A percentile compares a stretch with the other conserved stretches of the same genome.
Conservation (phyloP, 2,329 filamentous ascomycete species). For the Xylaria polymorpha region DNA sequence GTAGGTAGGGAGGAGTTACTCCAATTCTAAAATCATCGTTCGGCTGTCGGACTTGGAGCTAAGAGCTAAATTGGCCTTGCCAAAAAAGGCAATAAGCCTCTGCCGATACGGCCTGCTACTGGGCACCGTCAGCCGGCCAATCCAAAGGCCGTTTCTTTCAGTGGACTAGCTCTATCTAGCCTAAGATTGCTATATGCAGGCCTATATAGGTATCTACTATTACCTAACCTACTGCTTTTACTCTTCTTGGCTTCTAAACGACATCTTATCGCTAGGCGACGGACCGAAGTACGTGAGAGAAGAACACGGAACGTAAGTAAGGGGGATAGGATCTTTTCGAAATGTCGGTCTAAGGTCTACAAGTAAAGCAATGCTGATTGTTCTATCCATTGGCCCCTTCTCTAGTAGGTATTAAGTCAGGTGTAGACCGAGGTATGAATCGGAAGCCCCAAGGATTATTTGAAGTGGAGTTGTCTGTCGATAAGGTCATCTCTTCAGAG, state of each 20-base stretch:
- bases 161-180: too few relatives aligned
- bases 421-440: conserved; percentile 12
- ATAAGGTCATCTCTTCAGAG: background rate
- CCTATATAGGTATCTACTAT: too few relatives aligned
- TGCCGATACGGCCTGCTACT: background rate
- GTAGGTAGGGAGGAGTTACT: background rate
- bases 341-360: background rate
- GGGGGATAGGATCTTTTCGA: background rate
- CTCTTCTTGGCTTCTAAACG: background rate
- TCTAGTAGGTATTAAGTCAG: conserved; percentile 4
- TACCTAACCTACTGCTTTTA: too few relatives aligned
- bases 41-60: background rate
- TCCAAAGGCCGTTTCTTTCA: background rate
- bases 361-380: conserved; percentile 4
- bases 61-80: conserved; percentile 7
- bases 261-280: background rate
- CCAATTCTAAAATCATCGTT: background rate
- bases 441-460: background rate
- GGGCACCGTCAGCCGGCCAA: background rate
- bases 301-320: background rate
- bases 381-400: conserved; percentile 11
- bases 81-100: conserved; percentile 24
- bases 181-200: too few relatives aligned
- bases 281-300: background rate
- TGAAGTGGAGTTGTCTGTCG: background rate